phyloP scores from a whole-genome alignment of 331 rosid genomes.

The Quercus tomentella region DNA sequence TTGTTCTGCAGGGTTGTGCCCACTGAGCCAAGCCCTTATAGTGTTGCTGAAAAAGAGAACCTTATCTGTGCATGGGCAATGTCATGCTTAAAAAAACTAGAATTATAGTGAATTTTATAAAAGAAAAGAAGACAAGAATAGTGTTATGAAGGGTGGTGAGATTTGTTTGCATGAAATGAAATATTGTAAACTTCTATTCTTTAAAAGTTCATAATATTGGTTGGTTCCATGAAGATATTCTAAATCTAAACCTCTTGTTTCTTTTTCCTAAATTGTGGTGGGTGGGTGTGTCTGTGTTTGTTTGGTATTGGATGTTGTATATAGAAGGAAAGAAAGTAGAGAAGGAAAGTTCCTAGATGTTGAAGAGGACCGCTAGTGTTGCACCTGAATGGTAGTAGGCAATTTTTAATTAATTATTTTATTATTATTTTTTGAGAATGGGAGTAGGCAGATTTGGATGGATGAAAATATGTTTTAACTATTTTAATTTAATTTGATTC shows the following conservation, averaged over 20 bases:
- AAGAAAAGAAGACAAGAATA: too few species aligned
- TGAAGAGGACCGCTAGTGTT: not conserved
- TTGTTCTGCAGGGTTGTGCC: not conserved
- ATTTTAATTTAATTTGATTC: not conserved
- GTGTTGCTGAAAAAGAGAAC: not conserved
- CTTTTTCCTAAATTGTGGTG: not conserved
- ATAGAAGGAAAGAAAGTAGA: not conserved
- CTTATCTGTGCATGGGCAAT: not conserved
- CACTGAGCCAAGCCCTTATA: not conserved
- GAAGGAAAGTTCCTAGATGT: not conserved
- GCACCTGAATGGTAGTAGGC: too few species aligned
- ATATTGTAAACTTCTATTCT: too few species aligned
- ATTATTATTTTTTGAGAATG: not conserved
- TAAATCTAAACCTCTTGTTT: not conserved
- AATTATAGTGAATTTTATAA: too few species aligned
- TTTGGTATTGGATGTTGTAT: too few species aligned
- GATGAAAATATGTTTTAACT: not conserved
- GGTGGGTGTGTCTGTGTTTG: too few species aligned
- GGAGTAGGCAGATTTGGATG: not conserved
- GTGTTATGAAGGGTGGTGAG: not conserved
- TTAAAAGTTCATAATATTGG: too few species aligned
- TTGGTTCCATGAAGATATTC: not conserved
- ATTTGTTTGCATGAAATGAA: not conserved
- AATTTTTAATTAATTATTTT: too few species aligned
- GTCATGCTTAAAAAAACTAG: too few species aligned